Evolutionary conservation across 2,329 filamentous ascomycete genomes (phyloP).

Genomic region (Bertia moriformis): DNA sequence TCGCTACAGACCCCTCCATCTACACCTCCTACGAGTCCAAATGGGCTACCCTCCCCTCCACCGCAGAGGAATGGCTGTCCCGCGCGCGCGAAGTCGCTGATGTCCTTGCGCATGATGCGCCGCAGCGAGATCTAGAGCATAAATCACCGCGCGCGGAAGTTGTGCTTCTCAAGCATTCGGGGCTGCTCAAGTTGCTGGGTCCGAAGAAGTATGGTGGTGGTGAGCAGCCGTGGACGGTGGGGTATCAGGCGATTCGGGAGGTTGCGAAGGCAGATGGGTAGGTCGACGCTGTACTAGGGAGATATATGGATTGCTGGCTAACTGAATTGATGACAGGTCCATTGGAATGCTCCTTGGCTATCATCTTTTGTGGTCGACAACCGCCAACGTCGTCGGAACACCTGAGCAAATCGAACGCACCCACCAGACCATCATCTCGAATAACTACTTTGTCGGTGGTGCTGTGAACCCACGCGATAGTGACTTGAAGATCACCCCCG

Average conservation of each 20-base stretch:
- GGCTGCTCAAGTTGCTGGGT: conserved; percentile 21
- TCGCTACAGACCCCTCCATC: conserved; percentile 18
- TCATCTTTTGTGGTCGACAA: conserved; percentile 49
- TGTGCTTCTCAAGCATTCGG: conserved; percentile 23
- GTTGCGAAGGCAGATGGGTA: conserved; percentile 50
- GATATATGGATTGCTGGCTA: no score
- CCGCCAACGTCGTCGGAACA: conserved; percentile 43
- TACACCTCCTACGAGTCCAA: conserved; percentile 19
- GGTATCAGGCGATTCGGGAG: conserved; percentile 42
- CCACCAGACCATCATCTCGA: conserved; percentile 40
- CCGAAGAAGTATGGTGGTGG: conserved; percentile 25
- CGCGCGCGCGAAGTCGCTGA: conserved; percentile 20
- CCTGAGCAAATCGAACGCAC: conserved; percentile 40
- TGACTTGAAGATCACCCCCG: conserved; percentile 38
- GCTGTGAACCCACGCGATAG: conserved; percentile 52
- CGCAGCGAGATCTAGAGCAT: conserved; percentile 18
- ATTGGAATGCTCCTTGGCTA: conserved; percentile 54
- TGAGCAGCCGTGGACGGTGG: conserved; percentile 29
- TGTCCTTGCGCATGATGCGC: conserved; percentile 17
- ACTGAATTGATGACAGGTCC: conserved; percentile 25
- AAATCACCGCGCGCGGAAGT: conserved; percentile 24
- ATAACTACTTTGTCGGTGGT: conserved; percentile 53
- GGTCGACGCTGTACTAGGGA: conserved; percentile 1
- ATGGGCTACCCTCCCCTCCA: conserved; percentile 16
- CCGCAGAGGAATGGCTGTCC: conserved; percentile 19